These are phyloP conservation scores for Chlorella vulgaris DNA, from an alignment of 139 green algal species.

Conservation along the genomic window DNA sequence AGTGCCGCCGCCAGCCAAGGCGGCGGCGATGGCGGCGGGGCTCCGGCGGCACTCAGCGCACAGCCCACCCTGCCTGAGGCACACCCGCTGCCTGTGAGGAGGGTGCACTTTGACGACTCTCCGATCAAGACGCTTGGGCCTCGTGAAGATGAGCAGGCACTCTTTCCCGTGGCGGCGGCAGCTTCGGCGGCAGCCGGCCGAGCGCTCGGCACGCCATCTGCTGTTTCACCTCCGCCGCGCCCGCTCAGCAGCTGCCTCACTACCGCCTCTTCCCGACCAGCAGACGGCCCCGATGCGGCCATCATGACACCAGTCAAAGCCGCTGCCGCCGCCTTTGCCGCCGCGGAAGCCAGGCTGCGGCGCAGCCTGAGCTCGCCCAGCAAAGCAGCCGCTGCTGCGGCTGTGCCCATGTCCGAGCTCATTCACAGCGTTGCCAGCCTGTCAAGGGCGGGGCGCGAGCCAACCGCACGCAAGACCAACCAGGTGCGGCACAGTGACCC, in stretches of 20 bases:
- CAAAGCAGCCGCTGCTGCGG: not conserved
- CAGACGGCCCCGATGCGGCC: too few species aligned
- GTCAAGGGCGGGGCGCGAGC: constrained; percentile 75
- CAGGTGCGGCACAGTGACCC: constrained; percentile 45
- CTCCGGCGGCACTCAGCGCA: not conserved
- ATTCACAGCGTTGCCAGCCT: constrained; percentile 73
- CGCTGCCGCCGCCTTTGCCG: not conserved
- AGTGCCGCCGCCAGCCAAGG: not conserved
- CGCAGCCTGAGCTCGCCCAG: not conserved
- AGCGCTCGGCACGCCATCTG: not conserved
- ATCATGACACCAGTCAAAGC: not conserved
- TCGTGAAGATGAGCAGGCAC: not conserved
- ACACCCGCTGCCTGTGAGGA: not conserved
- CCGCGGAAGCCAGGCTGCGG: not conserved
- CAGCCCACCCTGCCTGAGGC: not conserved
- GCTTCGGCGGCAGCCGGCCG: not conserved
- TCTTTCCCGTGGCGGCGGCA: not conserved
- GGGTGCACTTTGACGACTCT: constrained; percentile 3
- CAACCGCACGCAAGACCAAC: constrained; percentile 86
- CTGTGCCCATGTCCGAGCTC: constrained; percentile 35
- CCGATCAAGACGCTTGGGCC: not conserved
- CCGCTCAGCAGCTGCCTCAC: not conserved
- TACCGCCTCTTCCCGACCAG: not conserved
- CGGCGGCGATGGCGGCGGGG: not conserved
- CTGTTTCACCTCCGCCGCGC: not conserved